These are phyloP conservation scores for Aspergillus ustus DNA, from an alignment of 2,329 filamentous ascomycete species.

Conservation along the genomic window DNA sequence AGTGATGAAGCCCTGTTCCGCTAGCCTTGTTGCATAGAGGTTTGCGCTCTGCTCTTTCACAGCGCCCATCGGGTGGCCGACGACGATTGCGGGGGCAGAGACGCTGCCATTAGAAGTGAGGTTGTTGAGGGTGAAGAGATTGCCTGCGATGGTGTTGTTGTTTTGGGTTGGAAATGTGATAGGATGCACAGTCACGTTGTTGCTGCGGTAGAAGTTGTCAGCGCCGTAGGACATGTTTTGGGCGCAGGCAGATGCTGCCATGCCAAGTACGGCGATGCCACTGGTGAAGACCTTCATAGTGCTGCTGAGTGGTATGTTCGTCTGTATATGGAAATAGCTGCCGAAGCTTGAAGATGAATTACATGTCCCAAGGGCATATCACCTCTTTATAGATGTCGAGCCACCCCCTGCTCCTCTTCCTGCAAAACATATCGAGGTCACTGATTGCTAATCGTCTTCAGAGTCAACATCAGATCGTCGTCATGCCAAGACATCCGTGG, in stretches of 20 bases:
- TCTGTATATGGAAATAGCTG: neutral
- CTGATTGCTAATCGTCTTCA: neutral
- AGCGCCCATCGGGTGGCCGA: conserved; percentile 32
- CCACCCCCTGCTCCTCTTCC: neutral
- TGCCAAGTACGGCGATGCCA: neutral
- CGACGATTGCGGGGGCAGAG: conserved; percentile 25
- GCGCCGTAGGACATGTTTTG: conserved; percentile 32
- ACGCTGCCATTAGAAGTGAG: neutral
- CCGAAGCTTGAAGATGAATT: neutral
- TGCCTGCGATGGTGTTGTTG: conserved; percentile 24
- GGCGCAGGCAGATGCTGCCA: conserved; percentile 16
- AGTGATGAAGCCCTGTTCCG: conserved; percentile 31
- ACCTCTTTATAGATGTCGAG: neutral
- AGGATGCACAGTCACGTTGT: conserved; percentile 22
- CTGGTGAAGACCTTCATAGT: neutral
- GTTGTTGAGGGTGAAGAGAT: conserved; percentile 24
- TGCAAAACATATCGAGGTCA: neutral
- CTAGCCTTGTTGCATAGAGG: conserved; percentile 30
- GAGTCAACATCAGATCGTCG: neutral
- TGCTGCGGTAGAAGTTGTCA: conserved; percentile 32
- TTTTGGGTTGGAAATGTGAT: conserved; percentile 27
- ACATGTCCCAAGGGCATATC: neutral
- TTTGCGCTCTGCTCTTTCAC: conserved; percentile 35
- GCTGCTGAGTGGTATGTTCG: neutral
- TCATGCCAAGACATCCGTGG: neutral